Evolutionary conservation across 768 basidiomycete genomes (phyloP), one percentile per base, ranked within the genome.

Genomic region (Tephrocybe sp.): DNA sequence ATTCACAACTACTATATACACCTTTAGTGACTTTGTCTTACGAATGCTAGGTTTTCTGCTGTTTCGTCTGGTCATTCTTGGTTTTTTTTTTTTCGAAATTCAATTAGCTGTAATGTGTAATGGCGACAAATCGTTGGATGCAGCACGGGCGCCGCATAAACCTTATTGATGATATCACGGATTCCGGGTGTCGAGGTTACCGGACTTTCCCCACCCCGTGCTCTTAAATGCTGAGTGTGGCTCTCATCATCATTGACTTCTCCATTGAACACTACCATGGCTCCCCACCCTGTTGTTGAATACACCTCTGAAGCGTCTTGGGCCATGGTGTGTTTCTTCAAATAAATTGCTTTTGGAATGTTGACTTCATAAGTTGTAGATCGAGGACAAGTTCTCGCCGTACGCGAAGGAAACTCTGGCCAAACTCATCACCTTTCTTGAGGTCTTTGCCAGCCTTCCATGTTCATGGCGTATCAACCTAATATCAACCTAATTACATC

Each of bases 301-400:
- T 82, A 87, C 59, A 93, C 89, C 21, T 92, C 90, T 1, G 78
- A 87, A 59, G 82, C 89, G 26, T 89, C 91, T 57, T 95, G 92
- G 92, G 84, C 88, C 38, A 79, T 95, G 77, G 92, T 92, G 53
- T 25, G 78, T 70, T 31, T 47, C 18, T 13, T 26, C 34, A 5
- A 37, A 12, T n/a, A 4, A 9, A 39, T 25, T 15, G 19, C 37
- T 11, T 5, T n/a, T 22, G 16, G 28, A 40, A n/a, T n/a, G n/a
- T 30, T 32, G 36, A 52, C 26, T 18, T n/a, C 22, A 16, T 39
- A 13, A 36, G 6, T 16, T 43, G 38, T 9, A 92, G 90, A 72
- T 95, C 51, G 89, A 96, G 72, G 87, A 91, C 78, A 94, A 92
- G 72, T 91, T 98, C 78, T 91, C 92, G 5, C 81, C 86, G 6